Evolutionary conservation across 257 asterid species (phyloP).

Genomic region (Nicotiana tabacum): DNA sequence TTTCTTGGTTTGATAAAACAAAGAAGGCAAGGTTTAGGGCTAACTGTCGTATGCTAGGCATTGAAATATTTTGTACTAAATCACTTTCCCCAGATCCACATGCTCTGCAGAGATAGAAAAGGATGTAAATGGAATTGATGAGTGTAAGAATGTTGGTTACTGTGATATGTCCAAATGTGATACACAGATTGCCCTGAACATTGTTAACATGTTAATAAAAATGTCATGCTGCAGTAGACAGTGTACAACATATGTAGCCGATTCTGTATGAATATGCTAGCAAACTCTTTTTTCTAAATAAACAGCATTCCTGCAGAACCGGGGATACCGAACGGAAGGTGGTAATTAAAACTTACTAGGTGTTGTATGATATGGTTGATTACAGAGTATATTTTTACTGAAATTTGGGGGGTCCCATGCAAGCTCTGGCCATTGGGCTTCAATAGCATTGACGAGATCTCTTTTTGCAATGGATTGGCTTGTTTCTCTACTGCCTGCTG

Average conservation of each 20-base stretch:
- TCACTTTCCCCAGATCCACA: background rate
- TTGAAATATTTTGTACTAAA: background rate
- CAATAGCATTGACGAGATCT: background rate
- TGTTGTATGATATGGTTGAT: background rate
- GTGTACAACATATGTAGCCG: background rate
- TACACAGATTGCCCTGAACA: background rate
- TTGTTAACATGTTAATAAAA: background rate
- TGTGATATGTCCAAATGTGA: background rate
- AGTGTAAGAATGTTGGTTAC: background rate
- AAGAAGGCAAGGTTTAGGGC: background rate
- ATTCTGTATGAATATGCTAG: background rate
- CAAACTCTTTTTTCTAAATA: background rate
- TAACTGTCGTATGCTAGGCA: background rate
- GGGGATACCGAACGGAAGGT: background rate
- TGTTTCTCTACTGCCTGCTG: background rate
- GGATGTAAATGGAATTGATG: constrained; percentile 2
- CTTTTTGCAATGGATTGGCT: background rate
- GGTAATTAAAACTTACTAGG: background rate
- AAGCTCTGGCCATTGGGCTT: background rate
- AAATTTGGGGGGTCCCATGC: background rate
- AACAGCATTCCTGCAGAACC: background rate
- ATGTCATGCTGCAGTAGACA: background rate
- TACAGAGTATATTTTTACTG: background rate
- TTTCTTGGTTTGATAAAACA: constrained; percentile 1
- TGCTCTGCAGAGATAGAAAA: background rate